Base-by-base conservation (phyloP, 352 stramenopile species). In the Phytophthora pistaciae region DNA sequence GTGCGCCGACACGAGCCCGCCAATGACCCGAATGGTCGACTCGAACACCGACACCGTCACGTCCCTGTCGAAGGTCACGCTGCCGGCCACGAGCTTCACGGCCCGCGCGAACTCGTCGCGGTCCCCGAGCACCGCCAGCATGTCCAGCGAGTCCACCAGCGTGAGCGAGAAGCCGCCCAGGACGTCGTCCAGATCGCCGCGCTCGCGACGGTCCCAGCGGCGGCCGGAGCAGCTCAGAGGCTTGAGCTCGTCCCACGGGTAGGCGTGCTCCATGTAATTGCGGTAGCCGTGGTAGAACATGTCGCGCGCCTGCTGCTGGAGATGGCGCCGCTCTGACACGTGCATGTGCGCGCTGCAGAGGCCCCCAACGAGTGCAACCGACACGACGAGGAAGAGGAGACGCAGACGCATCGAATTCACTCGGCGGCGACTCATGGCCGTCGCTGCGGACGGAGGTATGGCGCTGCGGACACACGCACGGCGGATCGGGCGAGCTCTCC, bases 1-100 rank as follows among this genome's bases (percentile, higher is more conserved):
- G 74, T 98, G 94, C 25, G 94, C 92, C 9, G 93, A 97, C 14
- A 98, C 68, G 18, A 98, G 77, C 0, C 95, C 95, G 9, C 95
- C 95, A 44, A 98, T 82, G 53, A 98, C 83, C 36, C 95, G 88
- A 72, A 98, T 98, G 14, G 87, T 98, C 9, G 92, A 91, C 70
- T 98, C 95, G 42, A 98, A 98, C 16, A 98, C 88, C 5, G 90
- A 97, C 33, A 98, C 91, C 18, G 84, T 96, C 54, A 97, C 87
- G 72, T 98, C 90, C 6, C 88, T 80, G 48, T 98, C 90, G 36
- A 98, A 98, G 1, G 74, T 64, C 6, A 96, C 84, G 52, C 77
- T 77, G 21, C 78, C 65, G 23, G 82, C 64, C 21, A 95, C 82
- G 54, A 93, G 80, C 31, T 80, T 68, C 36, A 98, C 83, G 21